Percentiles rank a stretch among this genome's conserved stretches.
Evolutionary conservation across 805 yeast genomes (phyloP).

Genomic region (Pichia deserticola): DNA sequence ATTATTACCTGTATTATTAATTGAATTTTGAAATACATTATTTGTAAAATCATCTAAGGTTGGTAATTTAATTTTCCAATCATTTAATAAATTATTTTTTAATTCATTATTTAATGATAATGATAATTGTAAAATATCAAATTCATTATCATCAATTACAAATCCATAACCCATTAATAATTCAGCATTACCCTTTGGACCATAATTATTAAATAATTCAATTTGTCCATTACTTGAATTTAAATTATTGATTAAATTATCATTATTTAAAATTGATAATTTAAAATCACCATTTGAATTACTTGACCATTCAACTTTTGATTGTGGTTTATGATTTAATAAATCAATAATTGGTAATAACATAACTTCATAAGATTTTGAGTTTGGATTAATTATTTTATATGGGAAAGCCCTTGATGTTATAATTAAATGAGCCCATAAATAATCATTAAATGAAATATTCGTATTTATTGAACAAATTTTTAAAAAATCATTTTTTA

Average conservation of each 20-base stretch:
- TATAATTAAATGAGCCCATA: conserved; percentile 70
- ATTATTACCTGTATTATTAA: background rate
- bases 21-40: conserved; percentile 8
- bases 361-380: conserved; percentile 34
- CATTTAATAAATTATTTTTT: background rate
- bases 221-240: conserved; percentile 21
- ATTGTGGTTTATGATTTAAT: conserved; percentile 59
- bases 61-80: conserved; percentile 22
- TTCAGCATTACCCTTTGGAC: conserved; percentile 82
- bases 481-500: conserved; percentile 49
- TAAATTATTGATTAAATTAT: background rate
- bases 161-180: conserved; percentile 79
- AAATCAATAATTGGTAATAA: conserved; percentile 73
- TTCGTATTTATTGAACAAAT: conserved; percentile 2
- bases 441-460: conserved; percentile 43
- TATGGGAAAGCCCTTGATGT: conserved; percentile 81
- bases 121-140: conserved; percentile 53
- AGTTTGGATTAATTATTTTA: conserved; percentile 35
- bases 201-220: conserved; percentile 76
- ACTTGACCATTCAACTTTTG: conserved; percentile 57
- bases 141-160: conserved; percentile 45
- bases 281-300: conserved; percentile 14
- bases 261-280: background rate
- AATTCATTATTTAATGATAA: conserved; percentile 30
- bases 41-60: conserved; percentile 23